Conservation (phyloP, 345 rosid species). For the Psidium friedrichsthalianum region DNA sequence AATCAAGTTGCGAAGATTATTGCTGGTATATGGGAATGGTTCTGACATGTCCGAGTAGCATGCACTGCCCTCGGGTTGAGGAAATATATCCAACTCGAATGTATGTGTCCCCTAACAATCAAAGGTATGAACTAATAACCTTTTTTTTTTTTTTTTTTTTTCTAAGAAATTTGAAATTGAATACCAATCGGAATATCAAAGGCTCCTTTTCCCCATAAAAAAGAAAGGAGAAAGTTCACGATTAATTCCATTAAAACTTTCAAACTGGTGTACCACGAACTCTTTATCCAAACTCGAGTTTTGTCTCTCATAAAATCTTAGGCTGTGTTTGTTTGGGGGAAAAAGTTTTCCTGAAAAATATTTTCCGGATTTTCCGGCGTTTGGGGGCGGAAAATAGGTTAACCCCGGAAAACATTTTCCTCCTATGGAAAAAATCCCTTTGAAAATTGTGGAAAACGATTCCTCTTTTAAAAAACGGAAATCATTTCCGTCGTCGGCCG, state of each 20-base stretch:
- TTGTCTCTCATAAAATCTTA: too few species aligned
- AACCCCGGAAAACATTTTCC: too few species aligned
- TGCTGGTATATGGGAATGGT: background rate
- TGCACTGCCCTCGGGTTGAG: background rate
- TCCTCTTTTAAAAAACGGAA: too few species aligned
- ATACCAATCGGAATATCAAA: background rate
- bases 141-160: background rate
- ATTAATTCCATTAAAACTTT: background rate
- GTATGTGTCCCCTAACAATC: background rate
- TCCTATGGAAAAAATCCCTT: too few species aligned
- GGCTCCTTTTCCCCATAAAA: background rate
- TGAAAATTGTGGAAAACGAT: too few species aligned
- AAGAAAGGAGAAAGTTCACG: background rate
- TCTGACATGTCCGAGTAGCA: background rate
- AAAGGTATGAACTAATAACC: background rate
- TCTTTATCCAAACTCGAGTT: background rate
- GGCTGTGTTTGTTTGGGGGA: too few species aligned
- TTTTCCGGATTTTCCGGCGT: too few species aligned
- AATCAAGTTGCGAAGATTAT: background rate
- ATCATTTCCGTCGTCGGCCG: too few species aligned
- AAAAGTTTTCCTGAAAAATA: too few species aligned
- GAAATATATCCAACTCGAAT: background rate
- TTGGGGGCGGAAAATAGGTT: too few species aligned
- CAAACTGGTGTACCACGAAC: background rate
- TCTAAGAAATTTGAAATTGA: background rate